phyloP scores from a whole-genome alignment of 2,329 filamentous ascomycete species.

The Thelonectria discophora region DNA sequence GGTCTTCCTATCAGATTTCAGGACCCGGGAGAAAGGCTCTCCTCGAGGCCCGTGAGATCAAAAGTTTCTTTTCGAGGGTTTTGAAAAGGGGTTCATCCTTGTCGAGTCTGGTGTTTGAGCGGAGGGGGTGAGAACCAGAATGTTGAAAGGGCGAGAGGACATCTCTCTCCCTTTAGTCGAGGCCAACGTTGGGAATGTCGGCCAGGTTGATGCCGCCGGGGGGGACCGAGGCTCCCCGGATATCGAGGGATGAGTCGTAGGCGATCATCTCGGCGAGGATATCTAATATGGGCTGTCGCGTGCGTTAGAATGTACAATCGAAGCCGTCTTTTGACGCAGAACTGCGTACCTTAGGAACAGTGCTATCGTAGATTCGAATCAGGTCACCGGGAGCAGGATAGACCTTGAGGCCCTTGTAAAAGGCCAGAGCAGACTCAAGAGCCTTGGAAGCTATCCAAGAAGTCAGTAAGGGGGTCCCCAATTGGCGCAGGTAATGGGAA shows the following conservation, averaged over 20 bases:
- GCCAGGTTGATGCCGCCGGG: conserved; percentile 53
- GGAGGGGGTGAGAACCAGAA: conserved; percentile 31
- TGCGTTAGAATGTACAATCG: conserved; percentile 27
- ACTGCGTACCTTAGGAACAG: conserved; percentile 82
- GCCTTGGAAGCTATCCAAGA: conserved; percentile 65
- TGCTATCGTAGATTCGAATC: conserved; percentile 98
- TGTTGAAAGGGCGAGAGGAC: conserved; percentile 3
- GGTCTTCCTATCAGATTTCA: conserved; percentile 39
- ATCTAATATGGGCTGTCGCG: conserved; percentile 81
- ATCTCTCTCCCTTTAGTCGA: conserved; percentile 56
- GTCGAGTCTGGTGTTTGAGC: conserved; percentile 34
- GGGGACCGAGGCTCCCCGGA: conserved; percentile 55
- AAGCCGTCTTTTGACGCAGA: background rate
- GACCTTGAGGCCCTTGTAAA: conserved; percentile 98
- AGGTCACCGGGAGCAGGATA: conserved; percentile 93
- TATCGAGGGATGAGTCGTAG: conserved; percentile 78
- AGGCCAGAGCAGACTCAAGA: conserved; percentile 88
- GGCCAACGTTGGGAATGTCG: conserved; percentile 61
- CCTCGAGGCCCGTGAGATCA: conserved; percentile 24
- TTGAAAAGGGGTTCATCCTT: conserved; percentile 25
- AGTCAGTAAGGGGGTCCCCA: too few relatives aligned
- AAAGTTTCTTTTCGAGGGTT: conserved; percentile 22
- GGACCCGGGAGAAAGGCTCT: conserved; percentile 3
- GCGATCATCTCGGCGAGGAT: conserved; percentile 98
- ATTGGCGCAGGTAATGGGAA: too few relatives aligned